Evolutionary conservation across 495 filamentous ascomycete species (phyloP).

Genomic region (Penicillium nucicola): DNA sequence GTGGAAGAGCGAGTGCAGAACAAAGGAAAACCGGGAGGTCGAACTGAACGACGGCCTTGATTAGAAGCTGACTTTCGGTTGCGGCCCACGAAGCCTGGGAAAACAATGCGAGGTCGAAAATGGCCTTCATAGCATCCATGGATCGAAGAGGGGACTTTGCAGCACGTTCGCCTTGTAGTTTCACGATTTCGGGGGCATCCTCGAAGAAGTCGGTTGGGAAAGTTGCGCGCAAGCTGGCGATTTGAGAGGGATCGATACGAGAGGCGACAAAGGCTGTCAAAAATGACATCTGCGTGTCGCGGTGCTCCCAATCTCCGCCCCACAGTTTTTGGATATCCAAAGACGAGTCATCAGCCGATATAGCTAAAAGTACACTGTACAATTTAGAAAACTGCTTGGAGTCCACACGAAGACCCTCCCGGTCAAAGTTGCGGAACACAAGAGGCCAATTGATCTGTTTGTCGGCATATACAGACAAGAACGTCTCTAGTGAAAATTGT

Average conservation of each 20-base stretch:
- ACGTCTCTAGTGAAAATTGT: constrained; percentile 68
- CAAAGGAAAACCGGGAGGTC: constrained; percentile 69
- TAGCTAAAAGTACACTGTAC: constrained; percentile 68
- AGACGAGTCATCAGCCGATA: constrained; percentile 57
- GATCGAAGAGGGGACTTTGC: constrained; percentile 87
- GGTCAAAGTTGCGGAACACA: constrained; percentile 80
- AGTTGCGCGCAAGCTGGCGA: constrained; percentile 73
- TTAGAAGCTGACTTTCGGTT: constrained; percentile 60
- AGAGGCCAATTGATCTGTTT: constrained; percentile 74
- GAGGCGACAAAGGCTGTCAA: constrained; percentile 76
- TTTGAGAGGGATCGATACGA: constrained; percentile 75
- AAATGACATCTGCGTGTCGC: constrained; percentile 86
- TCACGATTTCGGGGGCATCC: constrained; percentile 65
- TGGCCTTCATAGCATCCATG: constrained; percentile 74
- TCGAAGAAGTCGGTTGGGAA: constrained; percentile 76
- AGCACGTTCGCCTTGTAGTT: constrained; percentile 67
- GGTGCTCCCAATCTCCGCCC: constrained; percentile 86
- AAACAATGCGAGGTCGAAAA: constrained; percentile 74
- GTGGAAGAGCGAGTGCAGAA: constrained; percentile 66
- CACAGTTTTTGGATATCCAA: constrained; percentile 82
- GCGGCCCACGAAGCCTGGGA: constrained; percentile 61
- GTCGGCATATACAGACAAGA: constrained; percentile 62
- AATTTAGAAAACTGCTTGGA: constrained; percentile 75
- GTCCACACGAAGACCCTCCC: constrained; percentile 69
- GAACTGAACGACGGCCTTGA: constrained; percentile 47